Evolutionary conservation across 2,329 filamentous ascomycete species (phyloP).

Genomic region (Fusarium poae): DNA sequence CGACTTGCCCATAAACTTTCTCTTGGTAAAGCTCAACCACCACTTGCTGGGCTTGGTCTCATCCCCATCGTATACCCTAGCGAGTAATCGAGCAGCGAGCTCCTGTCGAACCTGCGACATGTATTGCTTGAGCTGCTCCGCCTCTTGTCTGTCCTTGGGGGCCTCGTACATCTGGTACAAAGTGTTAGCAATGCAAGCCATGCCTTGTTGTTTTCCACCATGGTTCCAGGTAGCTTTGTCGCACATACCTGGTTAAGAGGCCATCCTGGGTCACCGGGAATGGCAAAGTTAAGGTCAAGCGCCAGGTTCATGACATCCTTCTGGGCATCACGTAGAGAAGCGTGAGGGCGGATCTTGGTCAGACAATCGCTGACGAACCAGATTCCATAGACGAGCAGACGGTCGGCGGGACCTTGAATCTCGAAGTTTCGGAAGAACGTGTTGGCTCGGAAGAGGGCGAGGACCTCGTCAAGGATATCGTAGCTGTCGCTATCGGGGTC

Average conservation of each 20-base stretch:
- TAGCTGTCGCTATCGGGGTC: constrained; percentile 93
- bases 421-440: constrained; percentile 99
- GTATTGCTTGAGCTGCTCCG: constrained; percentile 89
- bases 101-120: constrained; percentile 94
- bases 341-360: constrained; percentile 83
- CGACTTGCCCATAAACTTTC: constrained; percentile 99
- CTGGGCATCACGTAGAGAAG: constrained; percentile 69
- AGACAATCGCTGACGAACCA: constrained; percentile 93
- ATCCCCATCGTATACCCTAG: constrained; percentile 86
- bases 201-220: background rate
- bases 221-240: constrained; percentile 5
- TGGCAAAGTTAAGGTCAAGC: constrained; percentile 92
- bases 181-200: constrained; percentile 16
- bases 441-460: constrained; percentile 95
- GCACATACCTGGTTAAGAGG: constrained; percentile 84
- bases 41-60: constrained; percentile 83
- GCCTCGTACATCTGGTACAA: constrained; percentile 82
- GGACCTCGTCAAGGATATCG: constrained; percentile 94
- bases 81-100: constrained; percentile 83
- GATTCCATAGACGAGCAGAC: constrained; percentile 96
- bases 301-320: constrained; percentile 90
- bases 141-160: constrained; percentile 86
- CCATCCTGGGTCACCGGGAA: constrained; percentile 93
- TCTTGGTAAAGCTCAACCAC: constrained; percentile 99
- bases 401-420: constrained; percentile 95